Evolutionary conservation across 2,329 filamentous ascomycete genomes (phyloP).

Genomic region (Neoarthrinium moseri): DNA sequence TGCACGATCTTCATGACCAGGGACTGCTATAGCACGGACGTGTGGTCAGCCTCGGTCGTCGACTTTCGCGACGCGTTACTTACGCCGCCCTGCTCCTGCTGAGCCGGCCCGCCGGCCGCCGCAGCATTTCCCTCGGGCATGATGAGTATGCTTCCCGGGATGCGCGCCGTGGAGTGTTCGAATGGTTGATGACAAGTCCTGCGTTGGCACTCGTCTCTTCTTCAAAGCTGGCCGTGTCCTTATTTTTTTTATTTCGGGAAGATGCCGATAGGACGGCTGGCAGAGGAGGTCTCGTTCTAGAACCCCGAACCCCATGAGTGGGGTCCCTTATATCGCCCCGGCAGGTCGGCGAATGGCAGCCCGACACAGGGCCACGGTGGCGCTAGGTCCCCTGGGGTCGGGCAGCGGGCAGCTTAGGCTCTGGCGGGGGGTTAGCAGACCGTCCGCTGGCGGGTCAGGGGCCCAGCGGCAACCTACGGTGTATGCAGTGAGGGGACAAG

Average conservation of each 20-base stretch:
- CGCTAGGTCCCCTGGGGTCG: not conserved
- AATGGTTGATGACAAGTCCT: too few relatives aligned
- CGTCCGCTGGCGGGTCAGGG: too few relatives aligned
- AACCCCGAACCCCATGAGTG: conserved; percentile 8
- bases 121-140: conserved; percentile 34
- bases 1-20: conserved; percentile 48
- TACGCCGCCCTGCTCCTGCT: conserved; percentile 30
- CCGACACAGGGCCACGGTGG: conserved; percentile 4
- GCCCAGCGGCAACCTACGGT: too few relatives aligned
- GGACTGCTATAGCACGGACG: conserved; percentile 23
- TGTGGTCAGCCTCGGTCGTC: conserved; percentile 10
- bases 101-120: conserved; percentile 27
- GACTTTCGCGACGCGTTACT: conserved; percentile 15
- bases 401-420: not conserved
- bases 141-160: conserved; percentile 7
- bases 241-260: too few relatives aligned
- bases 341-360: conserved; percentile 11
- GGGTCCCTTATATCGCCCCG: conserved; percentile 6
- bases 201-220: too few relatives aligned
- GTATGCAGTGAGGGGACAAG: too few relatives aligned
- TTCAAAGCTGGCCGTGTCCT: too few relatives aligned
- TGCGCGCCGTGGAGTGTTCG: too few relatives aligned
- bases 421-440: not conserved
- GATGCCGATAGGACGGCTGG: not conserved
- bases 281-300: not conserved